A percentile compares a stretch with the other conserved stretches of the same genome.
Conservation (phyloP, 257 asterid genomes). For the Ligustrum vulgare region DNA sequence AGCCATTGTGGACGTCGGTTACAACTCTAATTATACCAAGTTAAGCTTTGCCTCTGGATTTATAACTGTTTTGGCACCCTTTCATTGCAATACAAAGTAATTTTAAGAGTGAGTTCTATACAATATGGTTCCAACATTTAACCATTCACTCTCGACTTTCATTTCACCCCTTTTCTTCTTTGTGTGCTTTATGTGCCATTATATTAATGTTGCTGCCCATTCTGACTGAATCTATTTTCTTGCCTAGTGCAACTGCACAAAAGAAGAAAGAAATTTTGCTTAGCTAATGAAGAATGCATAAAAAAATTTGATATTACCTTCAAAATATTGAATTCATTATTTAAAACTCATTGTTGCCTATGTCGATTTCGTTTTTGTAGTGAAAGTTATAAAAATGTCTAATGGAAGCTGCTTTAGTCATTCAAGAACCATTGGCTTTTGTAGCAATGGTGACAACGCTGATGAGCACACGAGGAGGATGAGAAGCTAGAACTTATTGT, state of each 20-base stretch:
- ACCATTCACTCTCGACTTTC: not conserved
- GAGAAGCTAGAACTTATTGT: not conserved
- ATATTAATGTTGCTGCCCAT: not conserved
- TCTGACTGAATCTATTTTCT: not conserved
- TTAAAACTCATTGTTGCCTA: not conserved
- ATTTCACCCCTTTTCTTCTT: not conserved
- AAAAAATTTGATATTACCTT: conserved; percentile 28
- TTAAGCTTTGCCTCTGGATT: not conserved
- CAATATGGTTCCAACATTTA: too few relatives aligned
- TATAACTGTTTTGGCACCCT: not conserved
- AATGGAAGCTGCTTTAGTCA: too few relatives aligned
- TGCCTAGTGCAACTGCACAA: conserved; percentile 33
- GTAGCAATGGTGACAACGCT: too few relatives aligned
- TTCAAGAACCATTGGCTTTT: too few relatives aligned
- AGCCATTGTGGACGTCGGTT: not conserved
- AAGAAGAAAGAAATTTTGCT: conserved; percentile 36
- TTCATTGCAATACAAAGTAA: not conserved
- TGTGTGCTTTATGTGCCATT: not conserved
- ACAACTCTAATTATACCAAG: not conserved
- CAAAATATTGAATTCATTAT: not conserved
- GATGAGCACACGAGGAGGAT: not conserved
- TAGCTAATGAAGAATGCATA: conserved; percentile 38
- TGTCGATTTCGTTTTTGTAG: too few relatives aligned
- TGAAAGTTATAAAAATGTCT: not conserved
- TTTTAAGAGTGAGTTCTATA: not conserved